These are phyloP conservation scores for Blastocystis sp. DNA, from an alignment of 352 stramenopile genomes.

Conservation along the genomic window DNA sequence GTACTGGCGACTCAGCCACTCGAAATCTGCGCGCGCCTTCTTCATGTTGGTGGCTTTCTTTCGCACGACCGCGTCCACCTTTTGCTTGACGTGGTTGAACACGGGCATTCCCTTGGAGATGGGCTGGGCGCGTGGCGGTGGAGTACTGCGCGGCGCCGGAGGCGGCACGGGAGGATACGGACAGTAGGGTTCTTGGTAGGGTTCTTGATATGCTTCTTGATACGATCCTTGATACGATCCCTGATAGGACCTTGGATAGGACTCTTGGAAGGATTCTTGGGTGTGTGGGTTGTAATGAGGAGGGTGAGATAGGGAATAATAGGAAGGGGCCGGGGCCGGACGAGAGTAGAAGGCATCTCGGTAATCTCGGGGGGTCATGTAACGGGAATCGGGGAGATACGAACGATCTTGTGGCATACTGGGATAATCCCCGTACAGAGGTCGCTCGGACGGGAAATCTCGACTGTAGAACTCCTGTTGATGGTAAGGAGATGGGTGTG, in stretches of 20 bases:
- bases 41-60: background rate
- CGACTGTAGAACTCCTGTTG: background rate
- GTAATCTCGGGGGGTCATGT: no score
- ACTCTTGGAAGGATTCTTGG: no score
- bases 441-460: background rate
- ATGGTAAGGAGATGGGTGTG: no score
- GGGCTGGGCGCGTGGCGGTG: background rate
- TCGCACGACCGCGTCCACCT: background rate
- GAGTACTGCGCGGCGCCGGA: background rate
- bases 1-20: background rate
- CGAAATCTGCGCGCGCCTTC: background rate
- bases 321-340: no score
- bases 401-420: background rate
- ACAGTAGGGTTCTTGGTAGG: background rate
- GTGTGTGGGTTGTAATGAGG: no score
- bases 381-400: no score
- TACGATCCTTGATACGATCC: no score
- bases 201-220: background rate
- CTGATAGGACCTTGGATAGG: no score
- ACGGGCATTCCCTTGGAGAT: background rate
- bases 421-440: background rate
- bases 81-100: slow-evolving; percentile 31
- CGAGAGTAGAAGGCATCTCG: no score
- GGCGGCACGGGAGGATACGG: background rate
- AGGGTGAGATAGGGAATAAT: no score